Base-by-base conservation (phyloP, 257 asterid species). In the Leonotis leonurus region DNA sequence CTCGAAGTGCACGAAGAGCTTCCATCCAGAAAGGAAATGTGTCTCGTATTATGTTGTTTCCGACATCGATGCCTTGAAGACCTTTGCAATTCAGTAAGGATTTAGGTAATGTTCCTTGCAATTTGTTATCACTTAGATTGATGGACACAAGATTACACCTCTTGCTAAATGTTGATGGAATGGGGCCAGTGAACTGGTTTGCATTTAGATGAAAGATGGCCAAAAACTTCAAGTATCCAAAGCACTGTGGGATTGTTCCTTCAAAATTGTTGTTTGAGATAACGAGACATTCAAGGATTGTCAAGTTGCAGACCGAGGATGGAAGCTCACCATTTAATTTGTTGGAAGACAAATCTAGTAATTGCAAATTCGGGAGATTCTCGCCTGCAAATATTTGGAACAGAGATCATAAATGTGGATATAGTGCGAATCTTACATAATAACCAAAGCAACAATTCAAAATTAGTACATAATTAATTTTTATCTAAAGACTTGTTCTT, bases 1-100 rank as follows among this genome's bases (percentile, higher is more conserved):
- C 78, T 24, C 18, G 60, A 25, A 80, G 75, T 3, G 63, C 12
- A 2, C 41, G 53, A 64, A 80, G 75, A 36, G 6, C 43, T 22
- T 26, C 72, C 61, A 70, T 17, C 80, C 78, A 73, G 8, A 26
- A 32, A 5, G 82, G 82, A 32, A 80, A 80, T 3, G 10, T 1
- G 13, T 41, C 78, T n/a, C n/a, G 49, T 35, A 80, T 37, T 11
- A 33, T 8, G 33, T 80, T 77, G 39, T 68, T 41, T 71, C 74
- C 68, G 30, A 60, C n/a, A 24, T 62, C 61, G 43, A 51, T 33
- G 3, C 36, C 68, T 59, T 41, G 22, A 26, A 61, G 49, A 2
- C 4, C 18, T 60, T n/a, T 59, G 58, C 78, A 76, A 26, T 68
- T 70, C 39, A 30, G 54, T 8, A 73, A 24, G 12, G 78, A 58